Percentiles rank a stretch among this genome's conserved stretches.
Conservation (phyloP, 305 asterid genomes). For the Fraxinus baroniana region DNA sequence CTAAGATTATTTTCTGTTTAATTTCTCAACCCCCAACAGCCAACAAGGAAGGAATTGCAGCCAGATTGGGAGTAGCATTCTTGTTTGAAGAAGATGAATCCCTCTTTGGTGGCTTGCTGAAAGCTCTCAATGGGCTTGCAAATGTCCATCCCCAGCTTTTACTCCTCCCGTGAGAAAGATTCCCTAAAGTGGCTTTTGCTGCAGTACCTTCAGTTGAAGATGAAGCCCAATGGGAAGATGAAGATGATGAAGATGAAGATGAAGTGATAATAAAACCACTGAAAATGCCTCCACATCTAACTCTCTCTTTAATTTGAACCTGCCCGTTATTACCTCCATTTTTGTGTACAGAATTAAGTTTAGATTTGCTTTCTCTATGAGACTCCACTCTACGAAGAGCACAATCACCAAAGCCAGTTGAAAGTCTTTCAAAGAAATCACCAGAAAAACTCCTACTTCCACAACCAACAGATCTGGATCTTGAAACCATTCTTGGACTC, state of each 20-base stretch:
- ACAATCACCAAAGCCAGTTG: constrained; percentile 69
- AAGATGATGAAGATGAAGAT: constrained; percentile 28
- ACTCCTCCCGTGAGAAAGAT: constrained; percentile 44
- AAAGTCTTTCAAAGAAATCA: constrained; percentile 62
- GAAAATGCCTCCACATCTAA: constrained; percentile 45
- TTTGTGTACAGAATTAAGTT: constrained; percentile 1
- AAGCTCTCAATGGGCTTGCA: constrained; percentile 63
- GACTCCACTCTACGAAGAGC: constrained; percentile 65
- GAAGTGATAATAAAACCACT: constrained; percentile 10
- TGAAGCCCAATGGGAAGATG: constrained; percentile 30
- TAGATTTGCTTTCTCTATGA: constrained; percentile 56
- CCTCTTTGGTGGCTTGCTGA: constrained; percentile 42
- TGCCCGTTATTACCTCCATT: constrained; percentile 27
- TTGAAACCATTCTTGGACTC: constrained; percentile 46
- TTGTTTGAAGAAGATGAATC: constrained; percentile 26
- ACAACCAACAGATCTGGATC: constrained; percentile 74
- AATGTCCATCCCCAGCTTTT: constrained; percentile 64
- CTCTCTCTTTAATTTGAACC: constrained; percentile 45
- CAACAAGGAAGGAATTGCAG: constrained; percentile 48
- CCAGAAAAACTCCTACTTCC: constrained; percentile 70
- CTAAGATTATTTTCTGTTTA: not conserved
- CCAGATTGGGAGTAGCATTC: constrained; percentile 39
- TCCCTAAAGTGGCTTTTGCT: constrained; percentile 9
- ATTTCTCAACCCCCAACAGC: constrained; percentile 49
- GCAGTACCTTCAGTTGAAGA: constrained; percentile 25